These are phyloP conservation scores for Kwoniella shivajii DNA, from an alignment of 1,284 basidiomycete species.

Conservation along the genomic window DNA sequence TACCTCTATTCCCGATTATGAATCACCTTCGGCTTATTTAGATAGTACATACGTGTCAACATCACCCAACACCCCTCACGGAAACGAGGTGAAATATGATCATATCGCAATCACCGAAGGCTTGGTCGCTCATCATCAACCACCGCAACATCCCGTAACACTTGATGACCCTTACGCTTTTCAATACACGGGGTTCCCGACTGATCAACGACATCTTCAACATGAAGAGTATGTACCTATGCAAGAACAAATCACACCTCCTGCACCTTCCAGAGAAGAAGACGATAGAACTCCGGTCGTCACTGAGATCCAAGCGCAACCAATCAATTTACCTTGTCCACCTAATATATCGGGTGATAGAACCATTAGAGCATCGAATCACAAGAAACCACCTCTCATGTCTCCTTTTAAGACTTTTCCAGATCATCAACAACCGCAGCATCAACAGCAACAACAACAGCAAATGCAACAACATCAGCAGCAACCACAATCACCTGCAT, in stretches of 20 bases:
- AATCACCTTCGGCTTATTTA: constrained; percentile 29
- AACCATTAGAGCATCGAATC: constrained; percentile 3
- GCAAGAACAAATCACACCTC: constrained; percentile 14
- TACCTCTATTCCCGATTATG: constrained; percentile 12
- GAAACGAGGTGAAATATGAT: constrained; percentile 5
- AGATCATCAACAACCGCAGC: constrained; percentile 1
- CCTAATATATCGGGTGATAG: constrained; percentile 4
- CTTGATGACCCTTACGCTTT: constrained; percentile 16
- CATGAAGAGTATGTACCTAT: constrained; percentile 7
- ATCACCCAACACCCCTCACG: constrained; percentile 16
- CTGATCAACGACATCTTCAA: not conserved
- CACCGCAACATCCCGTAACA: constrained; percentile 5
- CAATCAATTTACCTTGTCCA: constrained; percentile 12
- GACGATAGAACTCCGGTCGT: constrained; percentile 20
- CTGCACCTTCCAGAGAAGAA: constrained; percentile 10
- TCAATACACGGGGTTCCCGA: constrained; percentile 7
- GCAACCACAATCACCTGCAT: constrained; percentile 7
- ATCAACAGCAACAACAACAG: not conserved
- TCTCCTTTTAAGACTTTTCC: constrained; percentile 17
- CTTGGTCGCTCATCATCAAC: constrained; percentile 2
- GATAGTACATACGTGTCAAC: constrained; percentile 15
- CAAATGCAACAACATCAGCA: not conserved
- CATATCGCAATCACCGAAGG: constrained; percentile 1
- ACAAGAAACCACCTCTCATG: constrained; percentile 15
- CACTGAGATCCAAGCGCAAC: constrained; percentile 10